A percentile compares a stretch with the other conserved stretches of the same genome.
phyloP scores from a whole-genome alignment of 768 basidiomycete species.

The Lentinula raphanica region DNA sequence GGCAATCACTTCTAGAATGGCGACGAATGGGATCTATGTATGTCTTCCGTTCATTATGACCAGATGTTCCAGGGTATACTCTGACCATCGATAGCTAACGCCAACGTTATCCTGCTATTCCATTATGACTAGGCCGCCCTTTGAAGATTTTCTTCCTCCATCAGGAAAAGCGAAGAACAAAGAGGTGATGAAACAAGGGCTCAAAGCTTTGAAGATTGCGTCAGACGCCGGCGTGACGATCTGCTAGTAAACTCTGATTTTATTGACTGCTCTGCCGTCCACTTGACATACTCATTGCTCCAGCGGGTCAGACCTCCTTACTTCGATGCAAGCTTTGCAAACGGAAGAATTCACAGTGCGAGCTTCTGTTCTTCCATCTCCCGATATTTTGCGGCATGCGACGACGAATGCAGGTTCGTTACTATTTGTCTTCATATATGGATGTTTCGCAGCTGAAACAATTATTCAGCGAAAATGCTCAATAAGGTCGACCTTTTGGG shows the following conservation, averaged over 20 bases:
- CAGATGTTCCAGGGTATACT: background rate
- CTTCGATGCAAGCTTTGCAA: conserved; percentile 41
- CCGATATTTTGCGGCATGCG: conserved; percentile 33
- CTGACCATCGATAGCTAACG: conserved; percentile 19
- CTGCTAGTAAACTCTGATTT: conserved; percentile 25
- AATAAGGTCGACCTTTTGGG: conserved; percentile 30
- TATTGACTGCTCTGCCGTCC: background rate
- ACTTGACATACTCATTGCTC: background rate
- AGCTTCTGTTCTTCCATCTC: conserved; percentile 26
- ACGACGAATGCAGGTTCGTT: conserved; percentile 32
- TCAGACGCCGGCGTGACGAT: conserved; percentile 36
- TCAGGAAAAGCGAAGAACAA: conserved; percentile 34
- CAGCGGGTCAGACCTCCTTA: conserved; percentile 24
- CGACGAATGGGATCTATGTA: conserved; percentile 32
- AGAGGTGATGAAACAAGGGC: conserved; percentile 35
- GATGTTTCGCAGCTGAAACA: background rate
- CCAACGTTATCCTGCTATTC: conserved; percentile 40
- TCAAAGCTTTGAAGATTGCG: conserved; percentile 35
- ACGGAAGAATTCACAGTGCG: conserved; percentile 38
- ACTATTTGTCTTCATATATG: background rate
- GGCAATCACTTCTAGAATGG: conserved; percentile 25
- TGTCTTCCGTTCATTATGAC: background rate
- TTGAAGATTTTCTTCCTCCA: conserved; percentile 33
- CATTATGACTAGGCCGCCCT: conserved; percentile 36
- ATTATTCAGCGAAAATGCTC: conserved; percentile 27